Percentiles rank a stretch among this genome's conserved stretches.
Evolutionary conservation across 345 rosid species (phyloP).

Genomic region (Citrus maxima): DNA sequence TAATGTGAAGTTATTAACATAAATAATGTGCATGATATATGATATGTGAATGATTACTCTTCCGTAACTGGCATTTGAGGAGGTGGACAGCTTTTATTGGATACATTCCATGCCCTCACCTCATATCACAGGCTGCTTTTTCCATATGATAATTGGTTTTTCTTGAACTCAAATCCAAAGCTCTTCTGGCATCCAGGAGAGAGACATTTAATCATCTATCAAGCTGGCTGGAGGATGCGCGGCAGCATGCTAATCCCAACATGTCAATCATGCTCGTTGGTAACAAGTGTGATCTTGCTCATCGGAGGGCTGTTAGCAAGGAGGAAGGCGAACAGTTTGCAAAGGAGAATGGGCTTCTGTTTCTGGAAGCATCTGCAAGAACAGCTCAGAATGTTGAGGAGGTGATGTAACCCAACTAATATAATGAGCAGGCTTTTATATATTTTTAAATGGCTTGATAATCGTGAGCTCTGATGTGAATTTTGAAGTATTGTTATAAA

Average conservation of each 20-base stretch:
- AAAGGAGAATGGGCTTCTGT: constrained; percentile 83
- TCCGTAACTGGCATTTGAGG: not conserved
- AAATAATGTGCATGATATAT: not conserved
- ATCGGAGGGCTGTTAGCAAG: constrained; percentile 87
- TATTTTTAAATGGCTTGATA: not conserved
- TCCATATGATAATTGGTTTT: not conserved
- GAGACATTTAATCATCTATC: constrained; percentile 98
- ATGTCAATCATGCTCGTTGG: constrained; percentile 92
- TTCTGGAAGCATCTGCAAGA: constrained; percentile 97
- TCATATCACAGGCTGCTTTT: not conserved
- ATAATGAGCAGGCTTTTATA: not conserved
- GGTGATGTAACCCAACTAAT: constrained; percentile 33
- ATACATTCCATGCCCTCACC: not conserved
- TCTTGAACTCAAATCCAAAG: constrained; percentile 13
- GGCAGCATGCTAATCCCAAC: constrained; percentile 98
- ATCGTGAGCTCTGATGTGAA: not conserved
- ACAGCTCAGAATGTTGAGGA: constrained; percentile 97
- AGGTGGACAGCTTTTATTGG: not conserved
- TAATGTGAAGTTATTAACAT: not conserved
- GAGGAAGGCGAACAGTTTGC: constrained; percentile 99
- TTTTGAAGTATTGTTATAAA: not conserved
- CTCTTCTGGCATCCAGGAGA: constrained; percentile 52
- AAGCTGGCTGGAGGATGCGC: constrained; percentile 96
- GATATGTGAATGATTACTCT: not conserved
- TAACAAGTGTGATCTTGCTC: constrained; percentile 89